A percentile compares a stretch with the other conserved stretches of the same genome.
Evolutionary conservation across 2,329 filamentous ascomycete genomes (phyloP).

Genomic region (Orbilia blumenaviensis): DNA sequence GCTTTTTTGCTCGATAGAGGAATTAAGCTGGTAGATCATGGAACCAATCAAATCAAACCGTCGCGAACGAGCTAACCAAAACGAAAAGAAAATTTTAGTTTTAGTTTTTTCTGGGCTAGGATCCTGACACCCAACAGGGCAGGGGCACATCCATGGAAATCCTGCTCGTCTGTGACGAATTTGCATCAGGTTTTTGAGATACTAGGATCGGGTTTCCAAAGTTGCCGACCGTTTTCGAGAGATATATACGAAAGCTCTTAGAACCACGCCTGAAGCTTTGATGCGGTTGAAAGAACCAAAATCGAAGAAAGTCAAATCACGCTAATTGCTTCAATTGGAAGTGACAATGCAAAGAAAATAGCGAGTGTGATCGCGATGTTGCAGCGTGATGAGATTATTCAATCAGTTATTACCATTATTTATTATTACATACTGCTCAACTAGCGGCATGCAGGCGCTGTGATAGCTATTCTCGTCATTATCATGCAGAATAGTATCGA

Average conservation of each 20-base stretch:
- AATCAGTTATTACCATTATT: conserved; percentile 9
- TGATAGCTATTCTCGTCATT: conserved; percentile 25
- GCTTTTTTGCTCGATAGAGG: conserved; percentile 23
- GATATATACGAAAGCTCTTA: not conserved
- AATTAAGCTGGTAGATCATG: conserved; percentile 33
- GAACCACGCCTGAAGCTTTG: not conserved
- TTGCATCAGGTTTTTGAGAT: conserved; percentile 16
- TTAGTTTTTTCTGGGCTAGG: conserved; percentile 9
- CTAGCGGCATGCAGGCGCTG: conserved; percentile 22
- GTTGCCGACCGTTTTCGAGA: conserved; percentile 16
- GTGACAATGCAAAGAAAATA: conserved; percentile 1
- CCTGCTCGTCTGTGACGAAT: conserved; percentile 45
- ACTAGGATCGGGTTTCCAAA: conserved; percentile 27
- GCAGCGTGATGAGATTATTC: not conserved
- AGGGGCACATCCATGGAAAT: conserved; percentile 47
- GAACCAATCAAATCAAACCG: conserved; percentile 48
- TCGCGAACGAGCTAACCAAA: conserved; percentile 43
- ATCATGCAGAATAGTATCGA: conserved; percentile 26
- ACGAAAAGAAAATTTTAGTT: conserved; percentile 3
- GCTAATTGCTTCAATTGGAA: not conserved
- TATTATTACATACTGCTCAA: too few relatives aligned
- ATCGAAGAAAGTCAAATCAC: not conserved
- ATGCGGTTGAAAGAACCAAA: not conserved
- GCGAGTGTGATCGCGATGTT: conserved; percentile 10
- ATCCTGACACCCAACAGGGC: conserved; percentile 27